Percentiles rank a stretch among this genome's conserved stretches.
Evolutionary conservation across 2,329 filamentous ascomycete species (phyloP).

Genomic region (Arthrobotrys megalospora): DNA sequence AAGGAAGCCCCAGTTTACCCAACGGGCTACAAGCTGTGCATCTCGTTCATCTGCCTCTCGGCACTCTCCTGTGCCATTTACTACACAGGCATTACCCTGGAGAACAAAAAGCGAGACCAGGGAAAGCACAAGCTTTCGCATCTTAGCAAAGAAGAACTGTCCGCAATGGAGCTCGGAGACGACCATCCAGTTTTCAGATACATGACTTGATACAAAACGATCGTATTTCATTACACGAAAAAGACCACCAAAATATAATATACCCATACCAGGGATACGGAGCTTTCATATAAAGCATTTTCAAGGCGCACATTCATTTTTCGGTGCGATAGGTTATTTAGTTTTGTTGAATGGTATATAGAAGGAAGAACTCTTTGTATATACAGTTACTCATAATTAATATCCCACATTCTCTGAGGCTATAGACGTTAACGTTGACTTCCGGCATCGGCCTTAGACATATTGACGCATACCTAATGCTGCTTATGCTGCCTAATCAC

Average conservation of each 20-base stretch:
- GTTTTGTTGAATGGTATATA: not conserved
- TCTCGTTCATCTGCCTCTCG: constrained; percentile 80
- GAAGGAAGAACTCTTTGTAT: not conserved
- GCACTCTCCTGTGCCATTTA: constrained; percentile 76
- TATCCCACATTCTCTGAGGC: constrained; percentile 2
- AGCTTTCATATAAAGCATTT: constrained; percentile 39
- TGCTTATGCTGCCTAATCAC: too few relatives aligned
- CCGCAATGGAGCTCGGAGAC: constrained; percentile 75
- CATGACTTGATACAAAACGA: constrained; percentile 68
- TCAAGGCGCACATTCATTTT: constrained; percentile 57
- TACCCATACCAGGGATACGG: constrained; percentile 22
- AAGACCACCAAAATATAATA: not conserved
- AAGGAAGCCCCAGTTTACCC: constrained; percentile 79
- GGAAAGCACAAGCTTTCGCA: constrained; percentile 68
- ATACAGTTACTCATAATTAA: constrained; percentile 19
- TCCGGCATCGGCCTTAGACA: too few relatives aligned
- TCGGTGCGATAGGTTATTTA: not conserved
- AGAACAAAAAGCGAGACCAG: constrained; percentile 76
- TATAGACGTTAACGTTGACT: not conserved
- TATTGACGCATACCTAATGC: too few relatives aligned
- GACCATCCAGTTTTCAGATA: constrained; percentile 75
- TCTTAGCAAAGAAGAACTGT: constrained; percentile 73
- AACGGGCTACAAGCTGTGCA: constrained; percentile 82
- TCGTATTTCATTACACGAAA: not conserved
- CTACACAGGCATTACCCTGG: constrained; percentile 72